Evolutionary conservation across 2,329 filamentous ascomycete genomes (phyloP).

Genomic region (Gremmenia infestans): DNA sequence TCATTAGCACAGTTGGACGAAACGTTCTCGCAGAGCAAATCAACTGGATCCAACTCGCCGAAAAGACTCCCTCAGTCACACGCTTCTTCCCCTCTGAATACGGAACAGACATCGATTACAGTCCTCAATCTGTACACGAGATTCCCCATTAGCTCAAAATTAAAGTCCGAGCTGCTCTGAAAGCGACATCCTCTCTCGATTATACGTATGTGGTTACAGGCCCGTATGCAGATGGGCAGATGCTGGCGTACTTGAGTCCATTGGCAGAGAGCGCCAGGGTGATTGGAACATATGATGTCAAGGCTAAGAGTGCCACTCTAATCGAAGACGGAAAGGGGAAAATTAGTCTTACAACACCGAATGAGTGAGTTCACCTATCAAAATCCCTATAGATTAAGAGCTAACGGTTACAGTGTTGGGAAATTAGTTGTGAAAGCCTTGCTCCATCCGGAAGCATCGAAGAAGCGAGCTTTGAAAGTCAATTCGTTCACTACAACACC

Average conservation of each 20-base stretch:
- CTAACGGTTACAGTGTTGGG: slow-evolving; percentile 44
- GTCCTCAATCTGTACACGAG: slow-evolving; percentile 51
- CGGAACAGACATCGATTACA: slow-evolving; percentile 47
- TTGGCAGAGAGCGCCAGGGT: slow-evolving; percentile 13
- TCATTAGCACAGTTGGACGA: slow-evolving; percentile 61
- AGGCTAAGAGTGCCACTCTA: slow-evolving; percentile 52
- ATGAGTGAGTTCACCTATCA: slow-evolving; percentile 49
- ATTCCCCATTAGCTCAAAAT: slow-evolving; percentile 67
- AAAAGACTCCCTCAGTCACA: slow-evolving; percentile 55
- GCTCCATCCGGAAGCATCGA: slow-evolving; percentile 32
- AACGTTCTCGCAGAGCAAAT: slow-evolving; percentile 57
- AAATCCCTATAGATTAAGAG: background rate
- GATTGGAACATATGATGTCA: slow-evolving; percentile 55
- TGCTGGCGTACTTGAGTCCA: background rate
- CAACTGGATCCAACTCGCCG: slow-evolving; percentile 55
- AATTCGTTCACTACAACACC: slow-evolving; percentile 35
- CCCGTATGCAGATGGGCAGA: slow-evolving; percentile 8
- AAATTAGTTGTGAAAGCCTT: slow-evolving; percentile 33
- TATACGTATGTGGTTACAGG: slow-evolving; percentile 48
- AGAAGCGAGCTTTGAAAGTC: slow-evolving; percentile 32
- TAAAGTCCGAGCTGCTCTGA: slow-evolving; percentile 57
- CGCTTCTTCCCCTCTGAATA: slow-evolving; percentile 58
- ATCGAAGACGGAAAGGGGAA: slow-evolving; percentile 56
- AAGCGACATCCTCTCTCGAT: slow-evolving; percentile 47
- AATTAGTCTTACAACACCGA: slow-evolving; percentile 66